Percentiles rank a stretch among this genome's conserved stretches.
Evolutionary conservation across 352 stramenopile genomes (phyloP).

Genomic region (Pythium chondricola): DNA sequence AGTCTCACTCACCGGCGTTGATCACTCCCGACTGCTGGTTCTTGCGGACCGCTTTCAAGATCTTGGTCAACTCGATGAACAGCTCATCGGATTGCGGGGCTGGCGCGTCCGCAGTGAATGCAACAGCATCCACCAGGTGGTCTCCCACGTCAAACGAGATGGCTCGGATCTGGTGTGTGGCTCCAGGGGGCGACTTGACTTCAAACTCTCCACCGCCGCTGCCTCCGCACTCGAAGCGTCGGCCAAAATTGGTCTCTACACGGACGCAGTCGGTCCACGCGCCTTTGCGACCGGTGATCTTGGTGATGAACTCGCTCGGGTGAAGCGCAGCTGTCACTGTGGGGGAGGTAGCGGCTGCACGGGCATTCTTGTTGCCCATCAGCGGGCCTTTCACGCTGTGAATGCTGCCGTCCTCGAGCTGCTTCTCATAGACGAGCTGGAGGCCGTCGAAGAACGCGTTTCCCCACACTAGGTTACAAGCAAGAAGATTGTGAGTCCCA

Average conservation of each 20-base stretch:
- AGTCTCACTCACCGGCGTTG: conserved; percentile 8
- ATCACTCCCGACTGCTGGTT: not conserved
- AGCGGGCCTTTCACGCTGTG: conserved; percentile 22
- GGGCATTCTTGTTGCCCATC: conserved; percentile 43
- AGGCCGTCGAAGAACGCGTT: conserved; percentile 62
- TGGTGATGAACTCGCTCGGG: conserved; percentile 39
- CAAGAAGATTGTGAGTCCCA: conserved; percentile 8
- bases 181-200: conserved; percentile 10
- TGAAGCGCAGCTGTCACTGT: conserved; percentile 33
- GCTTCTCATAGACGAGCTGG: conserved; percentile 34
- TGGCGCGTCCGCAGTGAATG: conserved; percentile 31
- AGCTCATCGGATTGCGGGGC: not conserved
- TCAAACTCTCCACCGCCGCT: conserved; percentile 53
- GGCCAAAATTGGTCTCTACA: conserved; percentile 65
- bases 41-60: conserved; percentile 1
- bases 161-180: conserved; percentile 39
- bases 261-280: conserved; percentile 68
- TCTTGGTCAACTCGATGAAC: not conserved
- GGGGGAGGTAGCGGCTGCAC: conserved; percentile 19
- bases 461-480: conserved; percentile 54
- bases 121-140: conserved; percentile 51
- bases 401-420: not conserved
- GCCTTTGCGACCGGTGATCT: conserved; percentile 54
- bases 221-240: conserved; percentile 43
- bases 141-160: conserved; percentile 59